Evolutionary conservation across 176 grass and related monocot genomes (phyloP), one percentile per base, ranked within the genome.

Genomic region (Zea luxurians): DNA sequence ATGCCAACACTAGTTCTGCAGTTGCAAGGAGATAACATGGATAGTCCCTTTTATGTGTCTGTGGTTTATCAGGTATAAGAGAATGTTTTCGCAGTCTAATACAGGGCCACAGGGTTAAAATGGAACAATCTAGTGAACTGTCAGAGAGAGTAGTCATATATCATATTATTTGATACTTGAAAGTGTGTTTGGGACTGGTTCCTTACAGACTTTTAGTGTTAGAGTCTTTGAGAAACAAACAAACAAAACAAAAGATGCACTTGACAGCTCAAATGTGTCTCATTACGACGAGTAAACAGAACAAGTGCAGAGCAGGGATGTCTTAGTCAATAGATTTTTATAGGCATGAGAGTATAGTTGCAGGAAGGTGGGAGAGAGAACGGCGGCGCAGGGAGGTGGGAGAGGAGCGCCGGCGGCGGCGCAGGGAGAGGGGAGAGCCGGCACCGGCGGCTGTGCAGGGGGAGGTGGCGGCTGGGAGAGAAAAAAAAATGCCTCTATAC

Each of bases 261-360:
- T 17, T 48, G 34, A 62, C 48, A 8, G 21, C 4, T 76, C 20
- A 48, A 36, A 37, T 36, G 34, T 57, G 47, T 62, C 42, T 63
- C 8, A 63, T 36, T 63, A 4, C 1, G 2, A 41, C 3, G 60
- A 49, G 6, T 66, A 64, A 66, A 11, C 72, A 16, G 34, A 42
- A n/a, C 10, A 52, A 49, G 13, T 67, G 35, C 61, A 74, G 63
- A 80, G 67, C 42, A 67, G 8, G 17, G 61, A 59, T 59, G 57
- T 40, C 17, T 66, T 48, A 38, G 7, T 74, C 4, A 34, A 13
- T 66, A 68, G 8, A 43, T 74, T 67, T 50, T 50, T 60, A 61
- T n/a, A 41, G 12, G 5, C 16, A 1, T 10, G 54, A 54, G 13
- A 67, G 64, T 48, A 21, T 40, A 41, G 42, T 10, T 20, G 4